Evolutionary conservation across 176 grass and related monocot genomes (phyloP).

Genomic region (Ensete glaucum): DNA sequence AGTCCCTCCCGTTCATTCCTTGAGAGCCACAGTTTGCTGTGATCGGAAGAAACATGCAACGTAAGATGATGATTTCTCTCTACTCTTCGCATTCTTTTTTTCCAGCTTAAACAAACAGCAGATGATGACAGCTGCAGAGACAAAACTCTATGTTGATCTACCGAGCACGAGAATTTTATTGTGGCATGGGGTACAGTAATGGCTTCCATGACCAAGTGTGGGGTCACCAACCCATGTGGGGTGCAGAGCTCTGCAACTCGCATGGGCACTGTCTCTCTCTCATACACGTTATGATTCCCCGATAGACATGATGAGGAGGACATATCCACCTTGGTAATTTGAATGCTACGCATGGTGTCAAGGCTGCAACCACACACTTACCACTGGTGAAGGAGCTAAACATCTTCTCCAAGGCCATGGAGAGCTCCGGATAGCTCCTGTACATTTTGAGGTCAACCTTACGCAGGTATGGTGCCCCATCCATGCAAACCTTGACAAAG

Average conservation of each 20-base stretch:
- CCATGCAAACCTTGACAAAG: constrained; percentile 97
- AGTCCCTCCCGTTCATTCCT: not conserved
- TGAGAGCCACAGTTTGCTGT: constrained; percentile 2
- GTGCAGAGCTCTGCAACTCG: not conserved
- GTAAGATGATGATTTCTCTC: no score
- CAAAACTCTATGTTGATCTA: no score
- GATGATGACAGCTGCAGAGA: no score
- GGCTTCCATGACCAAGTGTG: not conserved
- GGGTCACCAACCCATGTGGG: not conserved
- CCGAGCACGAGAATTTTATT: not conserved
- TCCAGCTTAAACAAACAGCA: no score
- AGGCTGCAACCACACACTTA: constrained; percentile 1
- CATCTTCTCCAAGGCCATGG: constrained; percentile 75
- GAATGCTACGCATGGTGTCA: no score
- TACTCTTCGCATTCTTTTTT: no score
- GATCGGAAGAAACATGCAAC: no score
- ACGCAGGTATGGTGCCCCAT: constrained; percentile 84
- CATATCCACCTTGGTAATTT: no score
- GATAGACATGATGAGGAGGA: not conserved
- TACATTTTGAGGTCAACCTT: constrained; percentile 97
- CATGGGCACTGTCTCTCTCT: constrained; percentile 1
- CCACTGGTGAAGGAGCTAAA: constrained; percentile 73
- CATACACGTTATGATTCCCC: not conserved
- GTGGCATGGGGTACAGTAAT: not conserved
- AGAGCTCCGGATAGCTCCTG: constrained; percentile 81